A percentile compares a stretch with the other conserved stretches of the same genome.
These are phyloP conservation scores for Scleroderma bovista DNA, from an alignment of 768 basidiomycete species.

Conservation along the genomic window DNA sequence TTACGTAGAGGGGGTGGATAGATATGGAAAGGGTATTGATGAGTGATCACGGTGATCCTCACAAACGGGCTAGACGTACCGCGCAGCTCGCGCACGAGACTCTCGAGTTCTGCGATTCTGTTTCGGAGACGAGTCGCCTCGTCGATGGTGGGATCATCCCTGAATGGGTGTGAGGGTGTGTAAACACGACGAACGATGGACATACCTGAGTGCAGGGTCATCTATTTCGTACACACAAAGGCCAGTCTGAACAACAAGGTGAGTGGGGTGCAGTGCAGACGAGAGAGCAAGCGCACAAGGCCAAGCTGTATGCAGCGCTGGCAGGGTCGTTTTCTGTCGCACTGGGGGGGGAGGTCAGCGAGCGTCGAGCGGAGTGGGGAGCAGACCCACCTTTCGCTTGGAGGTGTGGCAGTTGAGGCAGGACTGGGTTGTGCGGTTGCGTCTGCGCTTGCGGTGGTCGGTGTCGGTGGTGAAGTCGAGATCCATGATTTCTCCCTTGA, in stretches of 20 bases:
- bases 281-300: constrained; percentile 44
- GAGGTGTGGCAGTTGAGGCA: constrained; percentile 89
- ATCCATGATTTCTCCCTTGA: constrained; percentile 73
- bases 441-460: constrained; percentile 76
- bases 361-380: constrained; percentile 4
- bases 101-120: constrained; percentile 89
- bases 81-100: constrained; percentile 82
- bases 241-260: constrained; percentile 59
- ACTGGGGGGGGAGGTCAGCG: constrained; percentile 40
- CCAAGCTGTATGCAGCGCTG: constrained; percentile 87
- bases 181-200: background rate
- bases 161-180: constrained; percentile 21
- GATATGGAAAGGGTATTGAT: background rate
- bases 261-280: background rate
- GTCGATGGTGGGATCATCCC: constrained; percentile 84
- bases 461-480: constrained; percentile 69
- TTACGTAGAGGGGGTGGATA: background rate
- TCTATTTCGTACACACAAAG: constrained; percentile 95
- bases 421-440: constrained; percentile 89
- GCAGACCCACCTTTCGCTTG: constrained; percentile 71
- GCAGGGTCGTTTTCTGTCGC: constrained; percentile 89
- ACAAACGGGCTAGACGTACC: constrained; percentile 36
- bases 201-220: constrained; percentile 72
- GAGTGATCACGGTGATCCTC: constrained; percentile 8
- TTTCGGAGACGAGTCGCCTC: constrained; percentile 82